Evolutionary conservation across 768 basidiomycete genomes (phyloP).

Genomic region (Lentinula lateritia): DNA sequence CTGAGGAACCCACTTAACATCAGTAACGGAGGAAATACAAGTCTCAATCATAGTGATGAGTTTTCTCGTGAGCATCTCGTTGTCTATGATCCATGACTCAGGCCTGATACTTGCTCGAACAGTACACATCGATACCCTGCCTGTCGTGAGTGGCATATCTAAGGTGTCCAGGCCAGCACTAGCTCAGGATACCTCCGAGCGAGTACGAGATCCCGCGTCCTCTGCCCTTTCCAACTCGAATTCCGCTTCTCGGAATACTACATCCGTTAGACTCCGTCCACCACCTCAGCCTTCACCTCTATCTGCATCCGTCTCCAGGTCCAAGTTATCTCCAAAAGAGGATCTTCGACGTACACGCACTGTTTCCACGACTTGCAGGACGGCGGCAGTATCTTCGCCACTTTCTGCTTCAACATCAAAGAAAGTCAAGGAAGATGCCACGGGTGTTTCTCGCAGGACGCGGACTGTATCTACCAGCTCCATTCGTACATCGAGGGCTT

Average conservation of each 20-base stretch:
- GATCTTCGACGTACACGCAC: slow-evolving; percentile 22
- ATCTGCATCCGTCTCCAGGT: background rate
- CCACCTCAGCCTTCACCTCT: background rate
- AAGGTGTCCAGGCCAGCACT: background rate
- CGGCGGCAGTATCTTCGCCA: background rate
- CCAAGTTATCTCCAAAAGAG: background rate
- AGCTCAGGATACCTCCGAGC: background rate
- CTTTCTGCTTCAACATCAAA: background rate
- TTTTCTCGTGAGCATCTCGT: slow-evolving; percentile 20
- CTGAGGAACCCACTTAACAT: slow-evolving; percentile 34
- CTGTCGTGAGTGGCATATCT: background rate
- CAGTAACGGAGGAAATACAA: slow-evolving; percentile 8
- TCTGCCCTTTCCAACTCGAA: slow-evolving; percentile 10
- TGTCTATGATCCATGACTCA: background rate
- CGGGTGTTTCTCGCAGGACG: background rate
- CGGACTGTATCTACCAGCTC: background rate
- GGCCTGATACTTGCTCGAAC: background rate
- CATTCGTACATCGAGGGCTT: background rate
- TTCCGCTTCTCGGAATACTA: background rate
- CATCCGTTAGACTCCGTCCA: background rate
- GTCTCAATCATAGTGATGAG: slow-evolving; percentile 10
- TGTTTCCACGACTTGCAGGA: slow-evolving; percentile 15
- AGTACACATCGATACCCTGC: slow-evolving; percentile 21
- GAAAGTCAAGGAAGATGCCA: background rate
- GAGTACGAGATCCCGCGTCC: background rate